A percentile compares a stretch with the other conserved stretches of the same genome.
These are phyloP conservation scores for Trichosporon inkin DNA, from an alignment of 1,284 basidiomycete species.

Conservation along the genomic window DNA sequence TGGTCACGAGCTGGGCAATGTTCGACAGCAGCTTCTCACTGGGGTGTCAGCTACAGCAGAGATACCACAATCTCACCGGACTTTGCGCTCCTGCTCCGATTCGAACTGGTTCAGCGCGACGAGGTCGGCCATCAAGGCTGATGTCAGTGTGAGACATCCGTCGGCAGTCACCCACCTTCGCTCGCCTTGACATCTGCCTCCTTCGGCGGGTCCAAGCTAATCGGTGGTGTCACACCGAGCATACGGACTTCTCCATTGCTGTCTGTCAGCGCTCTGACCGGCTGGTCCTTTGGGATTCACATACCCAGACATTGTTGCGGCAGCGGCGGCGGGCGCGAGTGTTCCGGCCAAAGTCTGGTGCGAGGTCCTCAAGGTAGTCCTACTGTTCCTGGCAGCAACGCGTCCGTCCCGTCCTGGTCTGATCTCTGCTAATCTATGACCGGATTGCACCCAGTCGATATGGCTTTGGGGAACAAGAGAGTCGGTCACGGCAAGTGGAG, in stretches of 20 bases:
- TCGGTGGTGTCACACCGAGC: slow-evolving; percentile 72
- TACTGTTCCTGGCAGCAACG: not conserved
- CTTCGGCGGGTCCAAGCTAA: slow-evolving; percentile 67
- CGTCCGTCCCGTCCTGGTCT: not conserved
- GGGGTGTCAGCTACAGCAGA: slow-evolving; percentile 14
- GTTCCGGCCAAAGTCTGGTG: not conserved
- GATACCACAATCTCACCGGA: slow-evolving; percentile 61
- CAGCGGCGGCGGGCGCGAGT: not conserved
- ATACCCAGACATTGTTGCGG: slow-evolving; percentile 16
- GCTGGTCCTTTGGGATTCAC: not conserved
- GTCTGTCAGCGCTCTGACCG: slow-evolving; percentile 6
- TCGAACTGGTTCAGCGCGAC: slow-evolving; percentile 83
- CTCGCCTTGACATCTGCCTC: slow-evolving; percentile 74
- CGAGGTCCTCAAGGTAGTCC: not conserved
- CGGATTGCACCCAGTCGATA: slow-evolving; percentile 1
- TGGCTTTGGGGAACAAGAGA: slow-evolving; percentile 1
- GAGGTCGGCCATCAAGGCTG: slow-evolving; percentile 66
- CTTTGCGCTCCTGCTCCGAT: slow-evolving; percentile 79
- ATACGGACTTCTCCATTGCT: slow-evolving; percentile 27
- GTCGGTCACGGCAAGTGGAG: not conserved
- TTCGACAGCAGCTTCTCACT: slow-evolving; percentile 92
- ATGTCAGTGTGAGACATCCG: slow-evolving; percentile 5
- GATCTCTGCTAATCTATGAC: not conserved
- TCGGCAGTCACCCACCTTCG: slow-evolving; percentile 57
- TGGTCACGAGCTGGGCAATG: slow-evolving; percentile 83